These are phyloP conservation scores for Margaritispora aquatica DNA, from an alignment of 495 filamentous ascomycete species.

Conservation along the genomic window DNA sequence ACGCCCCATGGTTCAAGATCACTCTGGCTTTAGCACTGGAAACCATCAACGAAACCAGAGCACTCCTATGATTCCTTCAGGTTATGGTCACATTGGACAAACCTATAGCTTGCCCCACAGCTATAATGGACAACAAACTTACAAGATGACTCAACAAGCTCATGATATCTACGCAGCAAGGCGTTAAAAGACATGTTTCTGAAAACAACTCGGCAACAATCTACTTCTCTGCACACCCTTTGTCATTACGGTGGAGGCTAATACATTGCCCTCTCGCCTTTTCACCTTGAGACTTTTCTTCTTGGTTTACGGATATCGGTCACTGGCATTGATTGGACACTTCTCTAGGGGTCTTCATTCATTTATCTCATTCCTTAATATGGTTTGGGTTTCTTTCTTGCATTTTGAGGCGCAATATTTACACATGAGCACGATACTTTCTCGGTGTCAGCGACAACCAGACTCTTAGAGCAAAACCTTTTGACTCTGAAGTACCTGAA, in stretches of 20 bases:
- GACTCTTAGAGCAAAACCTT: not conserved
- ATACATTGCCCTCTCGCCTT: not conserved
- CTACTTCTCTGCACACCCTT: not conserved
- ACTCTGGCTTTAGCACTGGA: not conserved
- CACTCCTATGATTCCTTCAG: slow-evolving; percentile 1
- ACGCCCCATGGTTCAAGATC: not conserved
- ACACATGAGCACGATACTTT: not conserved
- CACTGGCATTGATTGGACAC: not conserved
- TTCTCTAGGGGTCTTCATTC: not conserved
- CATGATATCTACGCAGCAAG: not conserved
- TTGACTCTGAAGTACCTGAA: not conserved
- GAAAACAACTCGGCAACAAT: too few relatives aligned
- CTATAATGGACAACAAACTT: not conserved
- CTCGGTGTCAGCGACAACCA: not conserved
- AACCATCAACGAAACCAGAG: slow-evolving; percentile 7
- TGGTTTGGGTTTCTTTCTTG: not conserved
- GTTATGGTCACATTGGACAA: not conserved
- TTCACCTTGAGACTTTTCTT: not conserved
- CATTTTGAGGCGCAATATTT: not conserved
- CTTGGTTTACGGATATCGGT: not conserved
- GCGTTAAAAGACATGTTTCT: not conserved
- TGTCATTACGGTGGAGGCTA: not conserved
- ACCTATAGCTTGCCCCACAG: too few relatives aligned
- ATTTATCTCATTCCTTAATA: not conserved
- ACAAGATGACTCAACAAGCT: too few relatives aligned